Percentiles rank a stretch among this genome's conserved stretches.
phyloP scores from a whole-genome alignment of 2,329 filamentous ascomycete genomes.

The Emmonsiellopsis sp. region DNA sequence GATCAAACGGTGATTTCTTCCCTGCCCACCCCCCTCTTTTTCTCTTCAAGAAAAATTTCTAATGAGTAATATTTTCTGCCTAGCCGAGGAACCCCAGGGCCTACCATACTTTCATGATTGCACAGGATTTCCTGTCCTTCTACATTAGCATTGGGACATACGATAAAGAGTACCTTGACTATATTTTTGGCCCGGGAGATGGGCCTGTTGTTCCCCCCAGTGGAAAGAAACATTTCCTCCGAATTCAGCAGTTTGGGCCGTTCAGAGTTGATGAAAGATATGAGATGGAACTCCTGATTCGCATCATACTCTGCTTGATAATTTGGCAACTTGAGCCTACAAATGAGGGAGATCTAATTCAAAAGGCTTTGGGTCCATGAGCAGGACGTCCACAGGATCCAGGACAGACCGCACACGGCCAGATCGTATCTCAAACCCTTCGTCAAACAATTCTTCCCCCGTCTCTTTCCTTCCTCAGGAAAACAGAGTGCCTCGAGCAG shows the following conservation, averaged over 20 bases:
- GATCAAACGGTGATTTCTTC: slow-evolving; percentile 1
- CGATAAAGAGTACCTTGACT: slow-evolving; percentile 5
- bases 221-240: background rate
- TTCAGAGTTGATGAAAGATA: slow-evolving; percentile 2
- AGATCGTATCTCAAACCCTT: no score
- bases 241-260: slow-evolving; percentile 6
- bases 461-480: no score
- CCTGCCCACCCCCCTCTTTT: background rate
- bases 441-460: no score
- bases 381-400: no score
- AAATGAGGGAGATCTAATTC: background rate
- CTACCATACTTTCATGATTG: slow-evolving; percentile 2
- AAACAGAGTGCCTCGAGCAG: no score
- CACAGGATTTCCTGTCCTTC: slow-evolving; percentile 6
- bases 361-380: background rate
- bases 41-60: background rate
- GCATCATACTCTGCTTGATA: slow-evolving; percentile 4
- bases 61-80: background rate
- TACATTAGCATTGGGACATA: slow-evolving; percentile 8
- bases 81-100: background rate
- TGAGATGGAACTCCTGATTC: background rate
- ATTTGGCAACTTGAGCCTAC: slow-evolving; percentile 2
- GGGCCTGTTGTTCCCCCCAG: background rate
- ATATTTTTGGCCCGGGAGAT: slow-evolving; percentile 5
- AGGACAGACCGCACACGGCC: no score